Percentiles rank a stretch among this genome's conserved stretches.
Conservation (phyloP, 192 early-diverging fungal genomes). For the Backusella macrospora region DNA sequence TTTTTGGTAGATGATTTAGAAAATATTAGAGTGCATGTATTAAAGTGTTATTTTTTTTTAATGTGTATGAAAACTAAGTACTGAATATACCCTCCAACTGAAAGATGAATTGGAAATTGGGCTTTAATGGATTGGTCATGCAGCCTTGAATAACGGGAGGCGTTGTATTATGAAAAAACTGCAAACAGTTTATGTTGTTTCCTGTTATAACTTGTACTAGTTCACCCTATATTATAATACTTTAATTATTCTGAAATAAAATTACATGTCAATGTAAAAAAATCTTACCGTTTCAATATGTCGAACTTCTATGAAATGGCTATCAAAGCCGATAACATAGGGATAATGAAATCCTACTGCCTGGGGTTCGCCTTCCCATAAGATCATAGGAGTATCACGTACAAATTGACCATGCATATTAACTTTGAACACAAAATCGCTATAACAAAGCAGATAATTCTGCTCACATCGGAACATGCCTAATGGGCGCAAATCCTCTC, state of each 20-base stretch:
- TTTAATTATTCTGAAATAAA: conserved; percentile 9
- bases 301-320: conserved; percentile 87
- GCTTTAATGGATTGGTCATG: conserved; percentile 38
- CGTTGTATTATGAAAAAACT: conserved; percentile 41
- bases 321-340: conserved; percentile 91
- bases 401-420: conserved; percentile 62
- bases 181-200: conserved; percentile 58
- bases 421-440: conserved; percentile 82
- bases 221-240: conserved; percentile 40
- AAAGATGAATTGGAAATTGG: conserved; percentile 39
- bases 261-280: not conserved
- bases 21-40: not conserved
- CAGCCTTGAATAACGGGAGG: conserved; percentile 38
- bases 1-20: not conserved
- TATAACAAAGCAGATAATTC: conserved; percentile 88
- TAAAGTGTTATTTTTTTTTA: not conserved
- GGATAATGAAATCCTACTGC: conserved; percentile 81
- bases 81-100: conserved; percentile 23
- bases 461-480: conserved; percentile 79
- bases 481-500: conserved; percentile 76
- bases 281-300: conserved; percentile 70
- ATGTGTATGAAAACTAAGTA: conserved; percentile 1
- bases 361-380: conserved; percentile 87
- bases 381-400: conserved; percentile 54
- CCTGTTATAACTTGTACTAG: conserved; percentile 58